phyloP scores from a whole-genome alignment of 2,329 filamentous ascomycete species.

The Boeremia lycopersici region DNA sequence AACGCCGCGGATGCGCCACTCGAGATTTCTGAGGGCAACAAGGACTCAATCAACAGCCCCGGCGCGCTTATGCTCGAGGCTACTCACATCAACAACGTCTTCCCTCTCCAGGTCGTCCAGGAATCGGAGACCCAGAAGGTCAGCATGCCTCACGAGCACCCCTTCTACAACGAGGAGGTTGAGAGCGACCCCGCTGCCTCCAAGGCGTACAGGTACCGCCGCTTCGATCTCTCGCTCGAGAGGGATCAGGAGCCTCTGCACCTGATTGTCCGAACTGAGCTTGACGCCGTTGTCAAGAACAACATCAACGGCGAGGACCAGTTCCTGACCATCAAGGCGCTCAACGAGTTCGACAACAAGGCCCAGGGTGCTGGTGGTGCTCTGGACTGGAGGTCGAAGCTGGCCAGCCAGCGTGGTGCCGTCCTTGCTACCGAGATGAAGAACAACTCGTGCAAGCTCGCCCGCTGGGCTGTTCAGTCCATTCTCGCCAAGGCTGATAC shows the following conservation, averaged over 20 bases:
- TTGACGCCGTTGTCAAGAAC: slow-evolving; percentile 96
- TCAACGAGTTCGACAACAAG: slow-evolving; percentile 99
- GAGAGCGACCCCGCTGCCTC: slow-evolving; percentile 92
- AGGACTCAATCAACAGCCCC: slow-evolving; percentile 95
- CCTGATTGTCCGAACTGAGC: slow-evolving; percentile 90
- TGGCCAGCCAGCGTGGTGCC: slow-evolving; percentile 91
- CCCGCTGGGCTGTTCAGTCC: slow-evolving; percentile 94
- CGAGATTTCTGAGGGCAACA: slow-evolving; percentile 88
- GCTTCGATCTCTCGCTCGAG: slow-evolving; percentile 93
- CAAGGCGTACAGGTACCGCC: slow-evolving; percentile 98
- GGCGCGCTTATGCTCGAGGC: slow-evolving; percentile 91
- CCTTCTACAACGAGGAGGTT: slow-evolving; percentile 94
- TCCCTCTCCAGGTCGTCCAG: slow-evolving; percentile 90
- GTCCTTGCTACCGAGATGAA: slow-evolving; percentile 99
- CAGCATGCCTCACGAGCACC: slow-evolving; percentile 86
- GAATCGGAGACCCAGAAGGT: slow-evolving; percentile 81
- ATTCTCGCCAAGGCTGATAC: slow-evolving; percentile 96
- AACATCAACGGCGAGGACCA: slow-evolving; percentile 90
- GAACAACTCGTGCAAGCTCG: slow-evolving; percentile 99
- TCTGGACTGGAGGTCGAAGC: slow-evolving; percentile 95
- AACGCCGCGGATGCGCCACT: slow-evolving; percentile 95
- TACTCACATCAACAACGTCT: slow-evolving; percentile 99
- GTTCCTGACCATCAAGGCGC: slow-evolving; percentile 87
- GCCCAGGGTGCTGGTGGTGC: slow-evolving; percentile 93
- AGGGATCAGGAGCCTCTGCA: slow-evolving; percentile 90